Conservation (phyloP, 179 eudicot species). For the Amaranthus tricolor region DNA sequence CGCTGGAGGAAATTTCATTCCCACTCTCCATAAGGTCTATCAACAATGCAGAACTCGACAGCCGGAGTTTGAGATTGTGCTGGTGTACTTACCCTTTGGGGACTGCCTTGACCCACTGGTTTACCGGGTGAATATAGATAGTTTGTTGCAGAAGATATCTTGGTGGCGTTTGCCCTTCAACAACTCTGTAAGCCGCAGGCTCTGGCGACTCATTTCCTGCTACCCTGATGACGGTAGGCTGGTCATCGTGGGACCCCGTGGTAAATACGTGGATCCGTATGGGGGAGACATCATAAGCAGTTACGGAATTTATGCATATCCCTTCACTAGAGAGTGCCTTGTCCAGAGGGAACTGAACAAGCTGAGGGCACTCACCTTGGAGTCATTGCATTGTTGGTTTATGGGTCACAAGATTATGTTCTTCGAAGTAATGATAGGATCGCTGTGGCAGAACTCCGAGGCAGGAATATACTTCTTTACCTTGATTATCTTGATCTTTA, state of each 20-base stretch:
- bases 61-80: constrained; percentile 1
- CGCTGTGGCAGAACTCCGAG: background rate
- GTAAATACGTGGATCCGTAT: background rate
- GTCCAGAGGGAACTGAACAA: background rate
- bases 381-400: constrained; percentile 9
- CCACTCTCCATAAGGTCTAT: background rate
- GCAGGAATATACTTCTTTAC: background rate
- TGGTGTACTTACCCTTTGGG: background rate
- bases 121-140: background rate
- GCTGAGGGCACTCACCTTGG: constrained; percentile 7
- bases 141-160: background rate
- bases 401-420: background rate
- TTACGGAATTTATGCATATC: background rate
- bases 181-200: constrained; percentile 4
- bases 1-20: background rate
- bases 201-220: background rate
- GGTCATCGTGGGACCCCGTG: background rate
- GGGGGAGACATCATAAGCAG: background rate
- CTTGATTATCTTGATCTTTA: background rate
- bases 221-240: background rate
- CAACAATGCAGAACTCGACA: background rate
- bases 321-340: constrained; percentile 10
- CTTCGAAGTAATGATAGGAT: background rate
- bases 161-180: constrained; percentile 8
- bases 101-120: background rate